A percentile compares a stretch with the other conserved stretches of the same genome.
phyloP scores from a whole-genome alignment of 106 monocot species.

The Apostasia shenzhenica region DNA sequence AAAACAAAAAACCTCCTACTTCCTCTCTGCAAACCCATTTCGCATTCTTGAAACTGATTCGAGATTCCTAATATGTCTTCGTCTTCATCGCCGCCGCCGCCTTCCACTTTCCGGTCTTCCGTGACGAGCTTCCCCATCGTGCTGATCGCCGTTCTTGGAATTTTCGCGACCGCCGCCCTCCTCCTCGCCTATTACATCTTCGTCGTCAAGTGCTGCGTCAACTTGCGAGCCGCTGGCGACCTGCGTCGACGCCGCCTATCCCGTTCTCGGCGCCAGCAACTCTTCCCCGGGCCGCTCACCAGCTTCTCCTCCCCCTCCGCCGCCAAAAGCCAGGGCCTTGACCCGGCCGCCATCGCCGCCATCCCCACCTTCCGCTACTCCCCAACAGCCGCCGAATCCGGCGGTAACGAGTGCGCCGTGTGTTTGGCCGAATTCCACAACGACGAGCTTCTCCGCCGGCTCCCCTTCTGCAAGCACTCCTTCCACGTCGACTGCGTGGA shows the following conservation, averaged over 20 bases:
- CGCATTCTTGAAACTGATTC: too few relatives aligned
- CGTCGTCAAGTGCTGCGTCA: constrained; percentile 28
- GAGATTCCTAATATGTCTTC: neutral
- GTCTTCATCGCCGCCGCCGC: neutral
- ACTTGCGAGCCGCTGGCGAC: constrained; percentile 8
- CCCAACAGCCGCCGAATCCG: too few relatives aligned
- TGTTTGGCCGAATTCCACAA: constrained; percentile 13
- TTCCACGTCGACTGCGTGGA: constrained; percentile 29
- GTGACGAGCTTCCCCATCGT: constrained; percentile 21
- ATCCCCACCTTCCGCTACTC: constrained; percentile 26
- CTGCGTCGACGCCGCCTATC: constrained; percentile 11
- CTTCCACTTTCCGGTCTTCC: neutral
- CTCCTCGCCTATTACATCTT: constrained; percentile 38
- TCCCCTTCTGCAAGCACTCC: constrained; percentile 15
- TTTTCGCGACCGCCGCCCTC: constrained; percentile 21
- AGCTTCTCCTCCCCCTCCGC: neutral
- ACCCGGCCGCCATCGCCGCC: constrained; percentile 13
- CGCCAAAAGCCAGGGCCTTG: constrained; percentile 13
- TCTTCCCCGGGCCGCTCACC: neutral
- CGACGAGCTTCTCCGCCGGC: constrained; percentile 13
- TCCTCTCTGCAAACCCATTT: too few relatives aligned
- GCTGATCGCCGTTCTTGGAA: constrained; percentile 19
- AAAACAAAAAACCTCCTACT: too few relatives aligned
- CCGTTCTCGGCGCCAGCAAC: neutral
- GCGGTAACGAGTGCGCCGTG: constrained; percentile 12